Conservation (phyloP, 495 filamentous ascomycete genomes). For the Penicillium macrosclerotiorum region DNA sequence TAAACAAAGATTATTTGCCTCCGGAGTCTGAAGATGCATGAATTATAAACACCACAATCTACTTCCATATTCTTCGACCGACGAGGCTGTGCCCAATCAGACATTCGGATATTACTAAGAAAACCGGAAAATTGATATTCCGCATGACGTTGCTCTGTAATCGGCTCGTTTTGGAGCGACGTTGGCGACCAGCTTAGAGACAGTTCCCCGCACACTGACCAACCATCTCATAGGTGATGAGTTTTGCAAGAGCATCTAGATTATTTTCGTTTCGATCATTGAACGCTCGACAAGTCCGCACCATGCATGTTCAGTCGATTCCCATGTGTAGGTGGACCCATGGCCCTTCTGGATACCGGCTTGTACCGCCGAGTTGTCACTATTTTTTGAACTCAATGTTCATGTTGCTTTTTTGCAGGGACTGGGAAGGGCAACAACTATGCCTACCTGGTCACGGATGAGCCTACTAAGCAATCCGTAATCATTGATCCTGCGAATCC, state of each 20-base stretch:
- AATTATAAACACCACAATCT: too few species aligned
- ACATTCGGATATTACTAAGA: slow-evolving; percentile 12
- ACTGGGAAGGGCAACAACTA: slow-evolving; percentile 90
- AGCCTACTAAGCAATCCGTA: slow-evolving; percentile 87
- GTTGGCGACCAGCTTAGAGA: slow-evolving; percentile 1
- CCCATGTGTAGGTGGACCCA: slow-evolving; percentile 81
- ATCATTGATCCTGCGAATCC: slow-evolving; percentile 95
- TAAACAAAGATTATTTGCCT: too few species aligned
- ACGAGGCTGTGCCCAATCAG: too few species aligned
- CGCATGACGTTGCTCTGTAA: slow-evolving; percentile 25
- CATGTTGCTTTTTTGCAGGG: slow-evolving; percentile 53
- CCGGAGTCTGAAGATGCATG: too few species aligned
- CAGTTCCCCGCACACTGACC: slow-evolving; percentile 16
- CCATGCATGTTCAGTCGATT: slow-evolving; percentile 96
- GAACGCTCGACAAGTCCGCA: slow-evolving; percentile 22
- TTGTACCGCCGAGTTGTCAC: not conserved
- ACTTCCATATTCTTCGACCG: too few species aligned
- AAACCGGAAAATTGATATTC: slow-evolving; percentile 14
- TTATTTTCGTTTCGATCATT: slow-evolving; percentile 6
- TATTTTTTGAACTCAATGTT: not conserved
- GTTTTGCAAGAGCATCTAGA: slow-evolving; percentile 24
- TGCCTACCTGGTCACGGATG: slow-evolving; percentile 91
- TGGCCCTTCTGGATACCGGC: not conserved
- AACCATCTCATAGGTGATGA: slow-evolving; percentile 26
- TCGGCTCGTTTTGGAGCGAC: slow-evolving; percentile 4